Conservation (phyloP, 495 filamentous ascomycete species). For the Aspergillus wentii region DNA sequence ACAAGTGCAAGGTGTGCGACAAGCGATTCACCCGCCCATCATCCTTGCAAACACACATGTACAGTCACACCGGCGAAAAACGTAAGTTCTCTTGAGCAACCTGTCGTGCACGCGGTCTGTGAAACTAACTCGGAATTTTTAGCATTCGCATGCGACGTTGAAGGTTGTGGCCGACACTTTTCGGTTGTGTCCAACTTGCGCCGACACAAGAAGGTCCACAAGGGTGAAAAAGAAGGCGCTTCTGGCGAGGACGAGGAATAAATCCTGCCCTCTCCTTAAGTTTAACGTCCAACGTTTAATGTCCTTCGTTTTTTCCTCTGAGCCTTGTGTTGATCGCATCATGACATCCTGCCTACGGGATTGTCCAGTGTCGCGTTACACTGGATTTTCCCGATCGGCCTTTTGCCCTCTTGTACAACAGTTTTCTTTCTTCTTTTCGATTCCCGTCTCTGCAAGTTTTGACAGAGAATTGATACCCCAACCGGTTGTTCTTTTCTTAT, state of each 20-base stretch:
- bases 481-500: constrained; percentile 12
- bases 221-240: constrained; percentile 59
- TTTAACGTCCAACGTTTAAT: constrained; percentile 5
- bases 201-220: constrained; percentile 94
- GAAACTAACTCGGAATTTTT: constrained; percentile 30
- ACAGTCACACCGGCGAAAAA: constrained; percentile 98
- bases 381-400: too few relatives aligned
- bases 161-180: constrained; percentile 94
- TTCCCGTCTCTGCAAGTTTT: constrained; percentile 18
- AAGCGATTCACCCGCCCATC: constrained; percentile 97
- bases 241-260: constrained; percentile 45
- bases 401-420: constrained; percentile 49
- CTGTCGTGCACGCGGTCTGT: constrained; percentile 2
- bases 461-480: constrained; percentile 29
- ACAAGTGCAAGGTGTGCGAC: constrained; percentile 99
- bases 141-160: constrained; percentile 93
- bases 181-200: constrained; percentile 96
- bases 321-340: constrained; percentile 4
- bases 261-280: constrained; percentile 10
- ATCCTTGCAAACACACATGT: constrained; percentile 97
- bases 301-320: constrained; percentile 2
- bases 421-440: constrained; percentile 18
- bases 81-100: constrained; percentile 57
- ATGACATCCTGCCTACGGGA: constrained; percentile 9
- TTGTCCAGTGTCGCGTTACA: constrained; percentile 5